Evolutionary conservation across 2,329 filamentous ascomycete genomes (phyloP).

Genomic region (Shiraia sp.): DNA sequence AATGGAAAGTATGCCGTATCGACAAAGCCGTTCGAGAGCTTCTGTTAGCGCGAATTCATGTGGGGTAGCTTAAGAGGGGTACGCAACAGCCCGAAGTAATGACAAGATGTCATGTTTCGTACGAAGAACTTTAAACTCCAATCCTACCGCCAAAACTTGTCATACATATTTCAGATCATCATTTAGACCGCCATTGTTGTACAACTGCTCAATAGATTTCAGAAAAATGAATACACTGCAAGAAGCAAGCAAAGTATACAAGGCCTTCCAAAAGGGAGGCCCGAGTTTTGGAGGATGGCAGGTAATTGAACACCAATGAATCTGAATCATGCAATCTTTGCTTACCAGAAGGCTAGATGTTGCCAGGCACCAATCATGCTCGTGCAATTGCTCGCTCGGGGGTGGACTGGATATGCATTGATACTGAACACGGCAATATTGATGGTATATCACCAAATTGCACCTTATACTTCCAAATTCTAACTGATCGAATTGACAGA

Average conservation of each 20-base stretch:
- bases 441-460: constrained; percentile 43
- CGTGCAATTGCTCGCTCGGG: constrained; percentile 57
- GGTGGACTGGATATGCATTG: constrained; percentile 60
- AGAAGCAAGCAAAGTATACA: constrained; percentile 57
- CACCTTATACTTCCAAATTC: not conserved
- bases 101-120: constrained; percentile 15
- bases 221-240: constrained; percentile 53
- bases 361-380: constrained; percentile 56
- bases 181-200: not conserved
- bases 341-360: constrained; percentile 12
- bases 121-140: constrained; percentile 1
- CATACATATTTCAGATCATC: not conserved
- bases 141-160: not conserved
- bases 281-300: constrained; percentile 62
- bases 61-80: constrained; percentile 18
- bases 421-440: constrained; percentile 62
- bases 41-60: constrained; percentile 16
- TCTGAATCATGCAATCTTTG: not conserved
- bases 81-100: constrained; percentile 6
- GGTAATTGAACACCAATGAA: constrained; percentile 37
- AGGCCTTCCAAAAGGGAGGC: constrained; percentile 54
- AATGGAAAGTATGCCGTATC: not conserved
- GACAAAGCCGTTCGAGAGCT: constrained; percentile 1
- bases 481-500: constrained; percentile 33
- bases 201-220: not conserved